Evolutionary conservation across 352 stramenopile species (phyloP).

Genomic region (Globisporangium alternatum): DNA sequence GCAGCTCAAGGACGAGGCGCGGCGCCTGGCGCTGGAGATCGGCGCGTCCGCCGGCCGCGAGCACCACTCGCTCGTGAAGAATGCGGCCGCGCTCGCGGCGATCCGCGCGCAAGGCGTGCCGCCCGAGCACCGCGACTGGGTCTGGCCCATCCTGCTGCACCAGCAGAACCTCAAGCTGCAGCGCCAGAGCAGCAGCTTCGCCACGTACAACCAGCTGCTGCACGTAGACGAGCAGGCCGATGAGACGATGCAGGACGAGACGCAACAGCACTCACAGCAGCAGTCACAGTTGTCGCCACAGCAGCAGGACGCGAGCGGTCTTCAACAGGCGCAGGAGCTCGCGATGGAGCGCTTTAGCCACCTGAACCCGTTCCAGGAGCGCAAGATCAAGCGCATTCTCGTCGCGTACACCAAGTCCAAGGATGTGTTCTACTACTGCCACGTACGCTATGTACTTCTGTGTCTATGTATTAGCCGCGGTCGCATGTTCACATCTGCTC

Average conservation of each 20-base stretch:
- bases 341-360: conserved; percentile 79
- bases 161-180: conserved; percentile 62
- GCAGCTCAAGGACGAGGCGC: conserved; percentile 60
- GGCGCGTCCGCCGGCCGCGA: conserved; percentile 51
- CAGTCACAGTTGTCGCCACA: not conserved
- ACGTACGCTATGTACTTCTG: conserved; percentile 25
- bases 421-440: conserved; percentile 65
- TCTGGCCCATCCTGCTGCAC: conserved; percentile 72
- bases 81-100: conserved; percentile 38
- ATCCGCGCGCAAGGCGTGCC: conserved; percentile 61
- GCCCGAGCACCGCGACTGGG: conserved; percentile 70
- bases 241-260: conserved; percentile 30
- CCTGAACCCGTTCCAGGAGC: conserved; percentile 78
- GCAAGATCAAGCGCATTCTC: conserved; percentile 80
- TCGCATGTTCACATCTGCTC: conserved; percentile 1
- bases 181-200: conserved; percentile 39
- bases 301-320: conserved; percentile 27
- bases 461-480: not conserved
- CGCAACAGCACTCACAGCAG: conserved; percentile 3
- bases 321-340: conserved; percentile 71
- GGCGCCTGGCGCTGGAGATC: conserved; percentile 48
- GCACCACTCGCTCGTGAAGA: conserved; percentile 61
- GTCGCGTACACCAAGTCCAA: conserved; percentile 76
- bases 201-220: conserved; percentile 56
- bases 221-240: conserved; percentile 24